Evolutionary conservation across 495 filamentous ascomycete genomes (phyloP), one percentile per base, ranked within the genome.

Genomic region (Podospora tetraspora): DNA sequence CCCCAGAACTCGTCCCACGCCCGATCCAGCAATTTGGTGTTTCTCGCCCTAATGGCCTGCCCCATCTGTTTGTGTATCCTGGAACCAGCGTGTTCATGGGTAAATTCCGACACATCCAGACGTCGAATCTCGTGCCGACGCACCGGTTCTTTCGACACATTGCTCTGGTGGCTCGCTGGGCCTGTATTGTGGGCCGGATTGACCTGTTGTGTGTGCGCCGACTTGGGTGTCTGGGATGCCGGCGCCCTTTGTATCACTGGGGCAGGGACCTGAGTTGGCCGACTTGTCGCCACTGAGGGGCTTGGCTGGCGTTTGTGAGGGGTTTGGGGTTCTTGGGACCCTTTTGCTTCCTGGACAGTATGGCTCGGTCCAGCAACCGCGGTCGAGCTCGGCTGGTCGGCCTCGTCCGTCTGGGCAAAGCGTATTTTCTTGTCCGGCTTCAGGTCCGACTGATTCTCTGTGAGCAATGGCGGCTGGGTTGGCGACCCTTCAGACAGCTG

Each of bases 1-100:
- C 79, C 79, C 68, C 75, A 74, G 62, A 82, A 78, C 3, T 73
- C 63, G 29, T 62, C 19, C 76, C 79, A 82, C 3, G 75, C 68
- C 37, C 37, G 66, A 11, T 76, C 69, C 11, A 81, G 24, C 27
- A 24, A 62, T 7, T 16, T 56, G 19, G 69, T 43, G 59, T 73
- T 73, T 24, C 69, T 69, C 19, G 59, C 58, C 29, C 64, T 69
- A 62, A 75, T 56, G 2, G 68, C 74, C 7, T 63, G 67, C 12
- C 63, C 74, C 3, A 74, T 34, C 25, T 63, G 61, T 12, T 59
- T 64, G 32, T 69, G 71, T 12, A 74, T 64, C 5, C 9, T 69
- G 21, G 23, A 23, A 6, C 27, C 30, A 24, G 11, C n/a, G 43
- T 52, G 43, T 52, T 52, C 43, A n/a, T 52, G 43, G 43, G 16